Conservation (phyloP, 2,329 filamentous ascomycete genomes). For the Cryphonectria japonica region DNA sequence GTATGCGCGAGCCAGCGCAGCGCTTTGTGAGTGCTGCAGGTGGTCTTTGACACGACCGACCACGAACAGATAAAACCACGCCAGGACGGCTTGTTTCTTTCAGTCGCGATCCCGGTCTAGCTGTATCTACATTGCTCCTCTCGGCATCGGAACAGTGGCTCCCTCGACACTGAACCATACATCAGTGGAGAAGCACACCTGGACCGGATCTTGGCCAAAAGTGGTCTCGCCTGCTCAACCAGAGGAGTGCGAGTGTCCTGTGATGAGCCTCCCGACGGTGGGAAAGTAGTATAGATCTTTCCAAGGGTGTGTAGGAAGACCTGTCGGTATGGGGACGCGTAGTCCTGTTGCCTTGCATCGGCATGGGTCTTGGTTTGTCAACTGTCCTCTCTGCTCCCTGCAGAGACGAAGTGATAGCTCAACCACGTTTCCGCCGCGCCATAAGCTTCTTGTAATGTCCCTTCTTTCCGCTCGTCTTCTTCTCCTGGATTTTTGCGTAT, state of each 20-base stretch:
- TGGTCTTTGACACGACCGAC: not conserved
- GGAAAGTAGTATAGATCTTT: not conserved
- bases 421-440: slow-evolving; percentile 38
- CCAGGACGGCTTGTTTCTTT: not conserved
- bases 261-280: no score
- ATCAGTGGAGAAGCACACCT: not conserved
- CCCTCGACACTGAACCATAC: not conserved
- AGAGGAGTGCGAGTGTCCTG: not conserved
- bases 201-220: not conserved
- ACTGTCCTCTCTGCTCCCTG: not conserved
- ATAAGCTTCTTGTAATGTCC: slow-evolving; percentile 83
- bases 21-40: not conserved
- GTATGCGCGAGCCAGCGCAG: not conserved
- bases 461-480: slow-evolving; percentile 87
- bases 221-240: not conserved
- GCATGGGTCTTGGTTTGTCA: not conserved
- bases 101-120: not conserved
- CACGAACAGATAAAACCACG: not conserved
- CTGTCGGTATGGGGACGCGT: slow-evolving; percentile 2
- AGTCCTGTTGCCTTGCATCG: not conserved
- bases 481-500: slow-evolving; percentile 81
- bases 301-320: not conserved
- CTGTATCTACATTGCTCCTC: not conserved
- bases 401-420: slow-evolving; percentile 25
- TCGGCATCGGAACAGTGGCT: not conserved